Percentiles rank a stretch among this genome's conserved stretches.
phyloP scores from a whole-genome alignment of 1,284 basidiomycete genomes.

The Microbotryomycetes sp. region DNA sequence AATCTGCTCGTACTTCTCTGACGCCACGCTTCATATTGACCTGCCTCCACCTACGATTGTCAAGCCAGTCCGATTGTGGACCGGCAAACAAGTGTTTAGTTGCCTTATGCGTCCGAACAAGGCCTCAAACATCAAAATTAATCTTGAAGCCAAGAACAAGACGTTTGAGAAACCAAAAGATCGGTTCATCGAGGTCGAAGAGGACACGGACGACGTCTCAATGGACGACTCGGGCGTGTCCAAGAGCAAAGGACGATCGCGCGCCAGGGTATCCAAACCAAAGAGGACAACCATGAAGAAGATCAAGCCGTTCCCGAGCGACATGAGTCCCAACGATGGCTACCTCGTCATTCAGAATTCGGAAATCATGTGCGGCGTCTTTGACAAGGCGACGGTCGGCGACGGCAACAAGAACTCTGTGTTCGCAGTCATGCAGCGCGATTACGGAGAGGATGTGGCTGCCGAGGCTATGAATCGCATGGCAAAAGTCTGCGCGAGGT shows the following conservation, averaged over 20 bases:
- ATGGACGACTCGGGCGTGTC: too few relatives aligned
- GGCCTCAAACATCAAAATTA: slow-evolving; percentile 73
- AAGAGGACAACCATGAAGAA: slow-evolving; percentile 28
- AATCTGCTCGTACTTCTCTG: slow-evolving; percentile 89
- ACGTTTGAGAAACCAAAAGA: slow-evolving; percentile 85
- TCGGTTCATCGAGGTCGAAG: slow-evolving; percentile 49
- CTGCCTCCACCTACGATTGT: slow-evolving; percentile 90
- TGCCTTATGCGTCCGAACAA: slow-evolving; percentile 93
- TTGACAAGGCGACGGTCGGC: slow-evolving; percentile 98
- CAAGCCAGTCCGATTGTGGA: slow-evolving; percentile 92
- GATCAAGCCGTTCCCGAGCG: slow-evolving; percentile 49
- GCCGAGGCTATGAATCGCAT: slow-evolving; percentile 92
- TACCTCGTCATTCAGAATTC: slow-evolving; percentile 97
- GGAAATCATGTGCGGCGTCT: slow-evolving; percentile 98
- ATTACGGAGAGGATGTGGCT: slow-evolving; percentile 92
- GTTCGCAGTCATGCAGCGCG: slow-evolving; percentile 94
- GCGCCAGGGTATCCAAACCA: slow-evolving; percentile 43
- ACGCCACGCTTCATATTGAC: slow-evolving; percentile 87
- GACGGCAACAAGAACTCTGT: slow-evolving; percentile 99
- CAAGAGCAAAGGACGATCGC: slow-evolving; percentile 28
- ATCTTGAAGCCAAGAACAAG: slow-evolving; percentile 93
- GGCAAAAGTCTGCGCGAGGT: slow-evolving; percentile 92
- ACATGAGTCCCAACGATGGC: slow-evolving; percentile 94
- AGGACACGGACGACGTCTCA: too few relatives aligned
- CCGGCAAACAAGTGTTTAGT: slow-evolving; percentile 97